phyloP scores from a whole-genome alignment of 2,329 filamentous ascomycete genomes.

The Trichoderma atroviride region DNA sequence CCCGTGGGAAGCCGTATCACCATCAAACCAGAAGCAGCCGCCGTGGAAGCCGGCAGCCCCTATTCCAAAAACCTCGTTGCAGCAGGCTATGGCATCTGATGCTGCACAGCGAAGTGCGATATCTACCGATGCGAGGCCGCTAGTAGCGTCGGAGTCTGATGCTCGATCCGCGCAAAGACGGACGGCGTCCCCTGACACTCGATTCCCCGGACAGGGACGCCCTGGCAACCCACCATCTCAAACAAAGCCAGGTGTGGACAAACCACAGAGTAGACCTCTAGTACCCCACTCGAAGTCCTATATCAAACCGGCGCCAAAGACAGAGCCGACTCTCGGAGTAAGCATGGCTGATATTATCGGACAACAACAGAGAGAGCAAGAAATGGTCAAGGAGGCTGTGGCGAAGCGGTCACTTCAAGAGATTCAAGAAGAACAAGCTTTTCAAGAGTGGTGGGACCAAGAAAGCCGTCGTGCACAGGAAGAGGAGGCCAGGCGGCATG shows the following conservation, averaged over 20 bases:
- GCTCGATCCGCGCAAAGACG: slow-evolving; percentile 47
- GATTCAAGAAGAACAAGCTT: slow-evolving; percentile 95
- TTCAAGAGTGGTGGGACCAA: slow-evolving; percentile 94
- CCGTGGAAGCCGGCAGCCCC: slow-evolving; percentile 68
- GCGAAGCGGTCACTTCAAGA: slow-evolving; percentile 89
- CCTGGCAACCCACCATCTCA: slow-evolving; percentile 40
- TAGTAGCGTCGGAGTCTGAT: slow-evolving; percentile 48
- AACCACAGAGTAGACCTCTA: slow-evolving; percentile 45
- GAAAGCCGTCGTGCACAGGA: slow-evolving; percentile 74
- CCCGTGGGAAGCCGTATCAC: slow-evolving; percentile 50
- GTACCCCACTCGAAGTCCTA: slow-evolving; percentile 64
- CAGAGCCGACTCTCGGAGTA: slow-evolving; percentile 66
- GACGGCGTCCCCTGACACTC: slow-evolving; percentile 63
- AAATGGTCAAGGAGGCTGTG: slow-evolving; percentile 77
- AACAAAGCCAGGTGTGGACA: slow-evolving; percentile 35
- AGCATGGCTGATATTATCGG: slow-evolving; percentile 88
- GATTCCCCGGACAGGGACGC: slow-evolving; percentile 61
- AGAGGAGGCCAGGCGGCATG: slow-evolving; percentile 53
- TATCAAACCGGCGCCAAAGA: slow-evolving; percentile 59
- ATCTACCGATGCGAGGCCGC: slow-evolving; percentile 44
- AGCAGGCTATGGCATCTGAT: slow-evolving; percentile 49
- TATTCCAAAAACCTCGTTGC: slow-evolving; percentile 53
- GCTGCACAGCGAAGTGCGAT: slow-evolving; percentile 35
- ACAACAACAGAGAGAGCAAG: slow-evolving; percentile 83
- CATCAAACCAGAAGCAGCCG: slow-evolving; percentile 45